A percentile compares a stretch with the other conserved stretches of the same genome.
These are phyloP conservation scores for Xylaria telfairii DNA, from an alignment of 495 filamentous ascomycete genomes.

Conservation along the genomic window DNA sequence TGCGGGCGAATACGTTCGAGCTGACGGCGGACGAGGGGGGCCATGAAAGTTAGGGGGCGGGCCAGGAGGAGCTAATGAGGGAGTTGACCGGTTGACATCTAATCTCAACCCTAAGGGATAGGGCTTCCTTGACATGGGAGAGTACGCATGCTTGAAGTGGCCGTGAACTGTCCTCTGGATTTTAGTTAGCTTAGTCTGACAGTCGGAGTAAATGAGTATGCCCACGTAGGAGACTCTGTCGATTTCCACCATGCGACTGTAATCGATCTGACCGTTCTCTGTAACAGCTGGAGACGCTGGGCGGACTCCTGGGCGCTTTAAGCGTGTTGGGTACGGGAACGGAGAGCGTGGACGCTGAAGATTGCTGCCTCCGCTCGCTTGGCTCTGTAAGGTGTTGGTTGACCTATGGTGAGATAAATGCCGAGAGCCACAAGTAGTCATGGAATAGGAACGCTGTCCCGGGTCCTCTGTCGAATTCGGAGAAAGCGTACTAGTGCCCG, in stretches of 20 bases:
- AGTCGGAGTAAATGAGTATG: constrained; percentile 9
- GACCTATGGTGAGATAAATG: constrained; percentile 58
- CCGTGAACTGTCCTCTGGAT: constrained; percentile 49
- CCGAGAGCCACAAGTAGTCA: constrained; percentile 62
- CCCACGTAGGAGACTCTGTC: constrained; percentile 53
- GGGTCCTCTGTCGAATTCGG: constrained; percentile 44
- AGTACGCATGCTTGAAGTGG: constrained; percentile 49
- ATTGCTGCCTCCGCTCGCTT: constrained; percentile 40
- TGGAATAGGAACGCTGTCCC: constrained; percentile 61
- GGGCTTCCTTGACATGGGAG: constrained; percentile 44
- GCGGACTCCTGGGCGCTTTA: constrained; percentile 68
- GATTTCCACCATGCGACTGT: constrained; percentile 58
- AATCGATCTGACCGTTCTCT: constrained; percentile 54
- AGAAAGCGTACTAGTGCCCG: constrained; percentile 45
- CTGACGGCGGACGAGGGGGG: constrained; percentile 25
- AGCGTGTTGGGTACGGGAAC: constrained; percentile 67
- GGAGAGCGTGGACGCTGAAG: constrained; percentile 65
- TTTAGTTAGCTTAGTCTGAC: constrained; percentile 15
- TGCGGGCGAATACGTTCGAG: constrained; percentile 33
- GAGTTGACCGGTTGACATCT: constrained; percentile 46
- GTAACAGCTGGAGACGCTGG: constrained; percentile 67
- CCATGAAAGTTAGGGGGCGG: constrained; percentile 35
- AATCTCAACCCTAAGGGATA: constrained; percentile 37
- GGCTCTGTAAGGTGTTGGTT: constrained; percentile 57
- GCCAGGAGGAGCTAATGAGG: constrained; percentile 40